A percentile compares a stretch with the other conserved stretches of the same genome.
Evolutionary conservation across 2,329 filamentous ascomycete species (phyloP).

Genomic region (Helotiales sp.): DNA sequence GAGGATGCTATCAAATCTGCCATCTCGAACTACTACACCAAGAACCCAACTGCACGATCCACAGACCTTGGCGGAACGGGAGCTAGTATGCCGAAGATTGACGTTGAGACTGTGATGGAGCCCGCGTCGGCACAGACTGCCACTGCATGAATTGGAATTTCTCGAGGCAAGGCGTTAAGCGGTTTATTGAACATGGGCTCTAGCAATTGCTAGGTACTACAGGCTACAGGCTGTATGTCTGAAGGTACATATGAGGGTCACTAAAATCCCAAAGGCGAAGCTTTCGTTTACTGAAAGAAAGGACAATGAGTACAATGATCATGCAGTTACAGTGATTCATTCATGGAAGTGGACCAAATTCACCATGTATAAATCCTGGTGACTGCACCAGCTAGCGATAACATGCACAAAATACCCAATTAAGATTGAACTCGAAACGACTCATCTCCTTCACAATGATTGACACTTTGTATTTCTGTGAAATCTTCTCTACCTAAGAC

Average conservation of each 20-base stretch:
- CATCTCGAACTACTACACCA: slow-evolving; percentile 87
- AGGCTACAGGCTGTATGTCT: neutral
- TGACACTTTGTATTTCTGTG: neutral
- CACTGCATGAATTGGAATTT: slow-evolving; percentile 18
- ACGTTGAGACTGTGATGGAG: slow-evolving; percentile 57
- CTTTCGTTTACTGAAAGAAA: neutral
- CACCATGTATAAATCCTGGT: slow-evolving; percentile 1
- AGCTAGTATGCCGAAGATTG: slow-evolving; percentile 65
- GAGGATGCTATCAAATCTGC: slow-evolving; percentile 93
- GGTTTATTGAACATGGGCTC: slow-evolving; percentile 3
- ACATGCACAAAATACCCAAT: slow-evolving; percentile 3
- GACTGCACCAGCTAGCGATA: neutral
- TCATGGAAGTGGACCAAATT: neutral
- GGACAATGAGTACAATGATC: neutral
- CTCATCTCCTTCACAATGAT: neutral
- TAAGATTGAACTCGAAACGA: slow-evolving; percentile 1
- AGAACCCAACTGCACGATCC: slow-evolving; percentile 74
- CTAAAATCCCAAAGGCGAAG: neutral
- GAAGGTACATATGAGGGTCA: neutral
- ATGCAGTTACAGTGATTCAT: neutral
- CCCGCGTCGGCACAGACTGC: slow-evolving; percentile 27
- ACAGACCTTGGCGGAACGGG: slow-evolving; percentile 79
- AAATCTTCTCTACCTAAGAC: neutral
- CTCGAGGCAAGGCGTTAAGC: slow-evolving; percentile 13
- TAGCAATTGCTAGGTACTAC: neutral